Percentiles rank a stretch among this genome's conserved stretches.
These are phyloP conservation scores for Aeminium ludgeri DNA, from an alignment of 495 filamentous ascomycete species.

Conservation along the genomic window DNA sequence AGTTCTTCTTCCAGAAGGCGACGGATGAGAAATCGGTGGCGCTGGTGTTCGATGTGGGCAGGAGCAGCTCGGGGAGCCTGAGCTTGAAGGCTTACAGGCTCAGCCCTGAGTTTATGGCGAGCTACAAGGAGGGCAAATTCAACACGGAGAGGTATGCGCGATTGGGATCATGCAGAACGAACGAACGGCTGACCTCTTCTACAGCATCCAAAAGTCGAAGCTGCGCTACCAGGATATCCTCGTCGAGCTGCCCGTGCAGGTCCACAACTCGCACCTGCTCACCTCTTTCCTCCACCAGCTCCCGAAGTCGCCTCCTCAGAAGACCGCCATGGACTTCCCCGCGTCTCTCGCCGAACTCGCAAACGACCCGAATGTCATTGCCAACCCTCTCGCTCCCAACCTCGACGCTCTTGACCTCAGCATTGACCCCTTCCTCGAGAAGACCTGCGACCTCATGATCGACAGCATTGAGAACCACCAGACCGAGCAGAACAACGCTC, in stretches of 20 bases:
- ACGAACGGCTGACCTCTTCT: slow-evolving; percentile 18
- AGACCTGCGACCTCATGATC: slow-evolving; percentile 87
- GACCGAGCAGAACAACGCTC: slow-evolving; percentile 95
- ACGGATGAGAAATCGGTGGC: slow-evolving; percentile 79
- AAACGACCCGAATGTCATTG: slow-evolving; percentile 31
- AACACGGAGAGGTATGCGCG: slow-evolving; percentile 68
- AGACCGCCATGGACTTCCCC: slow-evolving; percentile 47
- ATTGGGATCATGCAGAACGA: background rate
- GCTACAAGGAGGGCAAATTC: slow-evolving; percentile 93
- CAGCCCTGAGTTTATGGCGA: slow-evolving; percentile 73
- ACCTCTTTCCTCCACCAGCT: slow-evolving; percentile 89
- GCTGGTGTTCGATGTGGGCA: slow-evolving; percentile 83
- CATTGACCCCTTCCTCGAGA: slow-evolving; percentile 97
- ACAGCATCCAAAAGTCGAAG: slow-evolving; percentile 75
- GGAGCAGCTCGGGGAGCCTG: slow-evolving; percentile 79
- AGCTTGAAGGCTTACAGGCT: slow-evolving; percentile 83
- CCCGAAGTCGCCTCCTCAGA: slow-evolving; percentile 38
- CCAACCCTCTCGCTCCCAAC: slow-evolving; percentile 62
- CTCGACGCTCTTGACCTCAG: slow-evolving; percentile 73
- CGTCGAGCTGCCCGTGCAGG: slow-evolving; percentile 72
- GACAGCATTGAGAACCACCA: slow-evolving; percentile 95
- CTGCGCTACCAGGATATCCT: slow-evolving; percentile 89
- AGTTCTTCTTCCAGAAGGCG: slow-evolving; percentile 89
- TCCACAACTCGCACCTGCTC: slow-evolving; percentile 95
- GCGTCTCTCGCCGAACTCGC: slow-evolving; percentile 58